A percentile compares a stretch with the other conserved stretches of the same genome.
phyloP scores from a whole-genome alignment of 768 basidiomycete genomes.

The Lentinula sp. region DNA sequence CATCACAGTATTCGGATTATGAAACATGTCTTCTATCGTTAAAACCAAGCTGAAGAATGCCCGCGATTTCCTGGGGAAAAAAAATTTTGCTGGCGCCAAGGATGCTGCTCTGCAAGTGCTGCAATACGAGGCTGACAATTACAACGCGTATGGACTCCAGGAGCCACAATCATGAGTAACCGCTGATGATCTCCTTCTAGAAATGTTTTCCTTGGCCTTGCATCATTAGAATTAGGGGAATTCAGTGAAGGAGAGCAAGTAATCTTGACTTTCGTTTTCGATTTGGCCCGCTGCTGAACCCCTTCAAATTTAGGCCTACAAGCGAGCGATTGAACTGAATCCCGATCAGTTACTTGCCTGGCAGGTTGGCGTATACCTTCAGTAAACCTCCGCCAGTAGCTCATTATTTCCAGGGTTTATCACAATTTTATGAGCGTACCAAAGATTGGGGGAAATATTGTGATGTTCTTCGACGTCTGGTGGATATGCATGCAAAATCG shows the following conservation, averaged over 20 bases:
- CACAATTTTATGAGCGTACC: slow-evolving; percentile 63
- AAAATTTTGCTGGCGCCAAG: slow-evolving; percentile 65
- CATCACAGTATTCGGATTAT: not conserved
- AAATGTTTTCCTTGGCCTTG: slow-evolving; percentile 79
- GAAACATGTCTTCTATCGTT: slow-evolving; percentile 36
- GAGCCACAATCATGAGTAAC: not conserved
- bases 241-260: slow-evolving; percentile 81
- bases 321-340: slow-evolving; percentile 65
- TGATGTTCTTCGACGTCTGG: slow-evolving; percentile 48
- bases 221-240: slow-evolving; percentile 70
- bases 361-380: slow-evolving; percentile 52
- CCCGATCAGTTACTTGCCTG: slow-evolving; percentile 72
- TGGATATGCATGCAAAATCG: slow-evolving; percentile 53
- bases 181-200: slow-evolving; percentile 31
- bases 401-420: slow-evolving; percentile 51
- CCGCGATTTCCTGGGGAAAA: slow-evolving; percentile 68
- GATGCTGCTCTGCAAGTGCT: slow-evolving; percentile 62
- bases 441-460: slow-evolving; percentile 53
- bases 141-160: slow-evolving; percentile 68
- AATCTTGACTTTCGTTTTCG: slow-evolving; percentile 19
- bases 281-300: not conserved
- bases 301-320: slow-evolving; percentile 53
- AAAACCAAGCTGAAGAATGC: slow-evolving; percentile 78
- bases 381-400: slow-evolving; percentile 9
- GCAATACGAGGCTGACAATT: slow-evolving; percentile 76